A percentile compares a stretch with the other conserved stretches of the same genome.
phyloP scores from a whole-genome alignment of 441 rosid genomes.

The Gossypium aridum region DNA sequence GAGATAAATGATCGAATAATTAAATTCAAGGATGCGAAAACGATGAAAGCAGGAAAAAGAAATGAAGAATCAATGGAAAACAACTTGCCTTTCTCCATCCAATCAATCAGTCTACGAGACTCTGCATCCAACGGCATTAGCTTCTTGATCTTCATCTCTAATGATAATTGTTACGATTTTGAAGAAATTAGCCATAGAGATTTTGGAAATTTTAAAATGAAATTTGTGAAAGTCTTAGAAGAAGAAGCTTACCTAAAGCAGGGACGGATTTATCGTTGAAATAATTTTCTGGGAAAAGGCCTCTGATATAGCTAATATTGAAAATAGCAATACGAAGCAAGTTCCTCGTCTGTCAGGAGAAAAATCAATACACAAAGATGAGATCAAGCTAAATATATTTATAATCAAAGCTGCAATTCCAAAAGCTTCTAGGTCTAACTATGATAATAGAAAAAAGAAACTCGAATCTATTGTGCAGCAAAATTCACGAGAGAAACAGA shows the following conservation, averaged over 20 bases:
- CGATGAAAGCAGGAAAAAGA: neutral
- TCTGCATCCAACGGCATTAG: slow-evolving; percentile 93
- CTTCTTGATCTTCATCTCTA: slow-evolving; percentile 98
- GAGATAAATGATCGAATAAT: neutral
- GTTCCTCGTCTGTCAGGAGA: slow-evolving; percentile 57
- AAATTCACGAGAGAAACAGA: neutral
- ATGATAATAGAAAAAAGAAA: neutral
- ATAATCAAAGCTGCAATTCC: neutral
- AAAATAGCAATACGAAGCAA: slow-evolving; percentile 89
- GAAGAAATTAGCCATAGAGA: neutral
- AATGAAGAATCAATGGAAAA: neutral
- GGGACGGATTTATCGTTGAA: slow-evolving; percentile 94
- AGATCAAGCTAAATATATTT: neutral
- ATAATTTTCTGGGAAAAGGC: slow-evolving; percentile 91
- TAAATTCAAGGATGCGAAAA: neutral
- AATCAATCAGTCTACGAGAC: slow-evolving; percentile 88
- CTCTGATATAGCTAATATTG: slow-evolving; percentile 95
- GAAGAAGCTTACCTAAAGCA: slow-evolving; percentile 50
- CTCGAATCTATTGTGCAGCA: neutral
- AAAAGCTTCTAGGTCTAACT: neutral
- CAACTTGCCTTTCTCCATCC: slow-evolving; percentile 87
- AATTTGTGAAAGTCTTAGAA: neutral
- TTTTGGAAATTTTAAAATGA: neutral
- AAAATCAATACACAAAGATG: neutral
- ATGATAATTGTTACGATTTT: slow-evolving; percentile 4